Evolutionary conservation across 441 rosid genomes (phyloP), one percentile per base, ranked within the genome.

Genomic region (Populus hybrid): DNA sequence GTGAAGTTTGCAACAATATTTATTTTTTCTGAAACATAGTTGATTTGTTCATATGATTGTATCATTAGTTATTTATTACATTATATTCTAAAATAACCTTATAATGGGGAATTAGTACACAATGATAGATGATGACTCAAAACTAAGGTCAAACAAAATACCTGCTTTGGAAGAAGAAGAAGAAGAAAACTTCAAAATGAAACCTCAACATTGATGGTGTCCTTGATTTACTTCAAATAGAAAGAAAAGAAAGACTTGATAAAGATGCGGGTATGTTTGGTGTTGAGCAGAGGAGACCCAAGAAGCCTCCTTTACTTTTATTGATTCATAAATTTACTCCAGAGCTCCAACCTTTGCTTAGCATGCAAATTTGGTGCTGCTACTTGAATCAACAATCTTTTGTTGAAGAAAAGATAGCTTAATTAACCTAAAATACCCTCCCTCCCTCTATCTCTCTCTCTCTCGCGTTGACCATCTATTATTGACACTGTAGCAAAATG

Each of bases 301-400:
- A 34, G 23, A 82, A 73, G 30, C 77, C 26, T 73, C 28, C 46
- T 78, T 30, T 40, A 65, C 30, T 42, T 59, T 38, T 4, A 24
- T 12, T 38, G 38, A 71, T 23, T 40, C 24, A 71, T 28, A 12
- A 69, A 69, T 69, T 30, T 24, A 12, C 16, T 59, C 65, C 65
- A 59, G 6, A 21, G 65, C 18, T 67, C 69, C 59, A 35, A 20
- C 67, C 66, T 74, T 78, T 83, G 78, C 89, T 76, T 83, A 24
- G 30, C 54, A 24, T 64, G 71, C 65, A 79, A 83, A 79, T 81
- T 30, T 61, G 70, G 11, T 69, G 21, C 69, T 73, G 61, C 65
- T 67, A 9, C 46, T 32, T 38, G 40, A 50, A n/a, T 26, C 20
- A 26, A 14, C 6, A 61, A 21, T 28, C 30, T 28, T 2, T 28